Evolutionary conservation across 2,329 filamentous ascomycete genomes (phyloP), one percentile per base, ranked within the genome.

Genomic region (Sarocladiaceae sp.): DNA sequence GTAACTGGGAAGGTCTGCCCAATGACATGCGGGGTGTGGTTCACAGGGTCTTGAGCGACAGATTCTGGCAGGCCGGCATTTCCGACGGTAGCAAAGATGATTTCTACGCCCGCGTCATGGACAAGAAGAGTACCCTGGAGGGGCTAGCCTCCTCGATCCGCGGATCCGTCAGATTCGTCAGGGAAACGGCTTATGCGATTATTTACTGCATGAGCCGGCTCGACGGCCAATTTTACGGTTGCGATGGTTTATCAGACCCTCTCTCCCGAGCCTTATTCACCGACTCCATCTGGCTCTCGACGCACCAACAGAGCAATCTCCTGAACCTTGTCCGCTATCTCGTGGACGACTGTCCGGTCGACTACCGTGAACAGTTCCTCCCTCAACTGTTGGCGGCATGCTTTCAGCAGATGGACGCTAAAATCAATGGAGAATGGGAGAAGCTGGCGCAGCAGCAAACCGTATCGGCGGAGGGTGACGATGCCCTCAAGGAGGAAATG

Each of bases 31-130:
- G 82, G 47, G 68, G 75, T 4, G 80, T 95, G 43, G 85, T 97
- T 31, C 78, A 81, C 33, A 79, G 87, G 18, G 88, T 97, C 16
- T 69, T 98, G 18, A 95, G 89, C 12, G 93, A 98, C 63, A 78
- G 93, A 19, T 98, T 98, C 62, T 98, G 93, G 93, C 93, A 98
- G 69, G 88, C 90, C 6, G 93, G 93, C 9, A 98, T 98, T 42
- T 97, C 93, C 0, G 86, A 84, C 49, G 93, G 95, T 20, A 97
- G 88, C 55, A 89, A 93, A 60, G 93, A 97, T 50, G 91, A 97
- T 47, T 98, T 98, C 60, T 97, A 96, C 62, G 86, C 88, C 24
- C 80, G 88, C 32, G 91, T 98, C 2, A 81, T 88, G 45, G 85
- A 88, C 24, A 95, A 93, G 45, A 95, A 89, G 63, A 78, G 77